Evolutionary conservation across 345 rosid species (phyloP).

Genomic region (Trapa bicornis): DNA sequence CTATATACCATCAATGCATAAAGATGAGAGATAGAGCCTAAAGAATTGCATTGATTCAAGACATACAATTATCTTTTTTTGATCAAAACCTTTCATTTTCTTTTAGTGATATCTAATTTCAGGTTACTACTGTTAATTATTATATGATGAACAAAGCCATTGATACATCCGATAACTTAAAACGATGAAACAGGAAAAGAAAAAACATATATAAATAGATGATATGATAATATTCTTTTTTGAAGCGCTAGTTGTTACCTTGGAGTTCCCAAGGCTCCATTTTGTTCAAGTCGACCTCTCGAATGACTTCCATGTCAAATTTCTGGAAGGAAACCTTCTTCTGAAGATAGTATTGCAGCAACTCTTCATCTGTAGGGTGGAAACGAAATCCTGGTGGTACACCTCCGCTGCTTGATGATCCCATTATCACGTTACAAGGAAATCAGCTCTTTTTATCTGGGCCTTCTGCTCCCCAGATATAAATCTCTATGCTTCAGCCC

Average conservation of each 20-base stretch:
- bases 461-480: neutral
- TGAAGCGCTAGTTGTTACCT: slow-evolving; percentile 27
- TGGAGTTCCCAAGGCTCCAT: slow-evolving; percentile 98
- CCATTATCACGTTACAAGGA: neutral
- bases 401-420: slow-evolving; percentile 44
- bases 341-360: slow-evolving; percentile 86
- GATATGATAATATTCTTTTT: neutral
- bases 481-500: neutral
- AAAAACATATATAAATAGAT: neutral
- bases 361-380: slow-evolving; percentile 93
- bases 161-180: no score
- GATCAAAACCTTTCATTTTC: no score
- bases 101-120: no score
- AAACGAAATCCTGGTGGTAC: slow-evolving; percentile 98
- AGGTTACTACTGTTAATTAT: neutral
- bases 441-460: neutral
- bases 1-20: slow-evolving; percentile 16
- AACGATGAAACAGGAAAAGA: no score
- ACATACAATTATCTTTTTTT: no score
- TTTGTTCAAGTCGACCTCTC: slow-evolving; percentile 92
- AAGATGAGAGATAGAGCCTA: neutral
- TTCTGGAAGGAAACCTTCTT: slow-evolving; percentile 86
- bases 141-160: neutral
- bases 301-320: slow-evolving; percentile 92
- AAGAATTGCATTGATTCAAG: neutral